Conservation (phyloP, 176 grass and related monocot genomes). For the Aegilops bicornis region DNA sequence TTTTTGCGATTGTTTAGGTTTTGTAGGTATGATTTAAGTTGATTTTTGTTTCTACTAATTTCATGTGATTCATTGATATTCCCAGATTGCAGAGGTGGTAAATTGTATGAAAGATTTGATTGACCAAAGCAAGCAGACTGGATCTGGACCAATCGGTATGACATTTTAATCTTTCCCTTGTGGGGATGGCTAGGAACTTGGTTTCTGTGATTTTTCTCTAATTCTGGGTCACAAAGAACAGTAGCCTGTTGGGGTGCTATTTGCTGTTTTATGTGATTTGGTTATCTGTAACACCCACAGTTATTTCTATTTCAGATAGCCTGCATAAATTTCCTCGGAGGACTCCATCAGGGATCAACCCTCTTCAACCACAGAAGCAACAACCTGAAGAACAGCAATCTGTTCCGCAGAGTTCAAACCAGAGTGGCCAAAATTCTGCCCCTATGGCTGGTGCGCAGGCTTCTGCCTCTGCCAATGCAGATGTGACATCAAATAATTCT, state of each 20-base stretch:
- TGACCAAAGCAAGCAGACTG: conserved; percentile 86
- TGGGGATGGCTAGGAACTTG: neutral
- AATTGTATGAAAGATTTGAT: conserved; percentile 99
- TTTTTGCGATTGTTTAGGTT: neutral
- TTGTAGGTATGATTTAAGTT: neutral
- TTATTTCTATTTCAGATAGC: conserved; percentile 65
- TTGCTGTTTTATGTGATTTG: neutral
- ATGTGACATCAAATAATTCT: conserved; percentile 43
- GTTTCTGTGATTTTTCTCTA: neutral
- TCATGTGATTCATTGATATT: conserved; percentile 29
- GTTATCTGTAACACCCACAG: conserved; percentile 7
- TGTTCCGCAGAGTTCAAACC: conserved; percentile 70
- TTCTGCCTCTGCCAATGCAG: conserved; percentile 52
- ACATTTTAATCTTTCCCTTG: neutral
- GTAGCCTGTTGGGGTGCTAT: neutral
- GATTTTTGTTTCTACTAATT: conserved; percentile 26
- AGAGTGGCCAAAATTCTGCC: conserved; percentile 63
- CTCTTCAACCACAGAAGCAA: conserved; percentile 58
- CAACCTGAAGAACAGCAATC: conserved; percentile 67
- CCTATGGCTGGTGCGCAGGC: conserved; percentile 44
- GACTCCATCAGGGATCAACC: conserved; percentile 57
- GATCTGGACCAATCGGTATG: conserved; percentile 85
- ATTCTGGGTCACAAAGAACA: neutral
- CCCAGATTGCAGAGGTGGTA: conserved; percentile 95
- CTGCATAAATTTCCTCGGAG: conserved; percentile 85